These are phyloP conservation scores for Septoria linicola DNA, from an alignment of 2,329 filamentous ascomycete species.

Conservation along the genomic window DNA sequence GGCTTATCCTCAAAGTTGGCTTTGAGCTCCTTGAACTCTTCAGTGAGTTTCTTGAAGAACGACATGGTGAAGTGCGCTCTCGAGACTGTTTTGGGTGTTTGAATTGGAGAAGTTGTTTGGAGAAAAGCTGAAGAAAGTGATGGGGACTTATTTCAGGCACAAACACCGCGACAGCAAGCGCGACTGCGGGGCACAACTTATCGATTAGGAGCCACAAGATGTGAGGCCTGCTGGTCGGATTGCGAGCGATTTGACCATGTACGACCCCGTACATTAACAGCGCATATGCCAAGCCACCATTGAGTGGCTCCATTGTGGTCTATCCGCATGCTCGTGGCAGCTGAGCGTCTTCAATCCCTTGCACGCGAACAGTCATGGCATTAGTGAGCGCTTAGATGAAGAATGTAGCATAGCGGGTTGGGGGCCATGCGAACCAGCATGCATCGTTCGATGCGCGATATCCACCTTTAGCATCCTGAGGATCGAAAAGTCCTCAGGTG, in stretches of 20 bases:
- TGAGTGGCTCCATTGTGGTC: constrained; percentile 6
- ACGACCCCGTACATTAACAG: constrained; percentile 12
- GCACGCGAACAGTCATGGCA: not conserved
- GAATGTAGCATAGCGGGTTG: constrained; percentile 1
- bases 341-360: constrained; percentile 6
- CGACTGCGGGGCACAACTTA: constrained; percentile 15
- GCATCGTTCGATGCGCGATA: not conserved
- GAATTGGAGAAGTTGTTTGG: constrained; percentile 3
- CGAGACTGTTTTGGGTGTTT: not conserved
- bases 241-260: constrained; percentile 5
- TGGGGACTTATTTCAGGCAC: not conserved
- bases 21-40: constrained; percentile 46
- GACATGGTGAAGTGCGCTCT: constrained; percentile 38
- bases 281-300: constrained; percentile 12
- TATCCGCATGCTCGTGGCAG: constrained; percentile 14
- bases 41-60: constrained; percentile 50
- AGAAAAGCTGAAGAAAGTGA: not conserved
- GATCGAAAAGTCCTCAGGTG: not conserved
- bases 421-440: not conserved
- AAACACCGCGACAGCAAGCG: constrained; percentile 1
- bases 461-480: not conserved
- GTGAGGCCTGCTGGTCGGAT: constrained; percentile 14
- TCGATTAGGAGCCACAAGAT: constrained; percentile 8
- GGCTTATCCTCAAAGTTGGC: constrained; percentile 34
- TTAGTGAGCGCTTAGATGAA: not conserved